phyloP scores from a whole-genome alignment of 495 filamentous ascomycete genomes.

The Penicillium psychrofluorescens region DNA sequence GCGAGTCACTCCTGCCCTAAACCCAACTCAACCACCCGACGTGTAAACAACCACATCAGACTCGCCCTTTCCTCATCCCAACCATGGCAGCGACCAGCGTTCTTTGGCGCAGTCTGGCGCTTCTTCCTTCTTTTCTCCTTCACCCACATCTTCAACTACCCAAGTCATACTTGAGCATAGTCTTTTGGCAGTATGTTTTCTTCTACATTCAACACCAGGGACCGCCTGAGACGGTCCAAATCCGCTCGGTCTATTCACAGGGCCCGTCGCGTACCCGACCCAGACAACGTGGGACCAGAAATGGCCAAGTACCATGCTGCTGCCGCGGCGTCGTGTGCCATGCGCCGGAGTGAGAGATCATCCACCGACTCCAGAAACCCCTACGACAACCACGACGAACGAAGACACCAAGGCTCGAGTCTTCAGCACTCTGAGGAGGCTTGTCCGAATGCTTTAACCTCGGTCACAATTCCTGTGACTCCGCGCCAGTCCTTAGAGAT shows the following conservation, averaged over 20 bases:
- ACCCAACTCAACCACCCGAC: too few relatives aligned
- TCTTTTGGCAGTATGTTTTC: conserved; percentile 20
- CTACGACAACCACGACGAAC: conserved; percentile 24
- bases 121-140: neutral
- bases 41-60: too few relatives aligned
- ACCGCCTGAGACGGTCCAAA: conserved; percentile 50
- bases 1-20: too few relatives aligned
- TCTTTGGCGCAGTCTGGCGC: neutral
- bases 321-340: conserved; percentile 61
- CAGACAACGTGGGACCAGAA: conserved; percentile 45
- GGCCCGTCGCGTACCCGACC: conserved; percentile 11
- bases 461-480: conserved; percentile 2
- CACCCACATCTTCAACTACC: conserved; percentile 4
- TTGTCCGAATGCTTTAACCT: neutral
- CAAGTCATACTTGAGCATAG: neutral
- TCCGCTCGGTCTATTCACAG: conserved; percentile 55
- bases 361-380: conserved; percentile 22
- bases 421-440: conserved; percentile 6
- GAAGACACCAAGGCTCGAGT: conserved; percentile 14
- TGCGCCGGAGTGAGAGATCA: conserved; percentile 45
- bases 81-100: too few relatives aligned
- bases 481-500: conserved; percentile 2
- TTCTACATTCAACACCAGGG: conserved; percentile 23
- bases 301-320: conserved; percentile 56
- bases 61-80: too few relatives aligned